Conservation (phyloP, 2,329 filamentous ascomycete genomes). For the Tolypocladium album region DNA sequence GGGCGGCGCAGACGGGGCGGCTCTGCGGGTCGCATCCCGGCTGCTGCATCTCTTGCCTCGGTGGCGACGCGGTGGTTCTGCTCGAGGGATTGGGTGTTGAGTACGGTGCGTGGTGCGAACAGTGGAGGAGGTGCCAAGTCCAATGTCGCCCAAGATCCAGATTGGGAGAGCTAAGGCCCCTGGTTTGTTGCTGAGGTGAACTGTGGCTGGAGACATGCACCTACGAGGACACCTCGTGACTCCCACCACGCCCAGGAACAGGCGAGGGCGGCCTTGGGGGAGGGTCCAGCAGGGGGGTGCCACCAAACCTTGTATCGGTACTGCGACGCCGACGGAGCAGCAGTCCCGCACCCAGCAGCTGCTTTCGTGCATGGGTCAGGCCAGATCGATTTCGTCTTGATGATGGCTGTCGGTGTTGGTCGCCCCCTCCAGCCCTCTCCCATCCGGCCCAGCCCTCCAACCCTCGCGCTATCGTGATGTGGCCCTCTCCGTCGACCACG, state of each 20-base stretch:
- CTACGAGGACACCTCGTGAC: background rate
- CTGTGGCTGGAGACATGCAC: background rate
- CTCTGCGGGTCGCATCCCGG: background rate
- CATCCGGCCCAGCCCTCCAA: background rate
- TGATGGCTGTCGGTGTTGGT: no score
- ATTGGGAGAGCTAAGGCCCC: no score
- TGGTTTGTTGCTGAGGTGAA: background rate
- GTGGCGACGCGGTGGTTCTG: background rate
- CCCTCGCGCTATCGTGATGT: background rate
- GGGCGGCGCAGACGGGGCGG: background rate
- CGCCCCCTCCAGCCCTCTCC: no score
- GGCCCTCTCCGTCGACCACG: slow-evolving; percentile 6
- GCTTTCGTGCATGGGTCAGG: background rate
- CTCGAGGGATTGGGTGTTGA: background rate
- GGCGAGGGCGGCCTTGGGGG: background rate
- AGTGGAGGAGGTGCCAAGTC: background rate
- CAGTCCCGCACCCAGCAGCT: background rate
- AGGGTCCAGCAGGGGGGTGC: background rate
- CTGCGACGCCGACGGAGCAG: background rate
- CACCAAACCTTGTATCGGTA: background rate
- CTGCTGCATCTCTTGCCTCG: background rate
- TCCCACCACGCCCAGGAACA: background rate
- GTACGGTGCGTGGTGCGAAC: no score
- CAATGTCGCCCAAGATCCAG: no score
- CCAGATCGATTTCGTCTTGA: background rate